Percentiles rank a stretch among this genome's conserved stretches.
Conservation (phyloP, 2,329 filamentous ascomycete species). For the Sordariomycetes sp. region DNA sequence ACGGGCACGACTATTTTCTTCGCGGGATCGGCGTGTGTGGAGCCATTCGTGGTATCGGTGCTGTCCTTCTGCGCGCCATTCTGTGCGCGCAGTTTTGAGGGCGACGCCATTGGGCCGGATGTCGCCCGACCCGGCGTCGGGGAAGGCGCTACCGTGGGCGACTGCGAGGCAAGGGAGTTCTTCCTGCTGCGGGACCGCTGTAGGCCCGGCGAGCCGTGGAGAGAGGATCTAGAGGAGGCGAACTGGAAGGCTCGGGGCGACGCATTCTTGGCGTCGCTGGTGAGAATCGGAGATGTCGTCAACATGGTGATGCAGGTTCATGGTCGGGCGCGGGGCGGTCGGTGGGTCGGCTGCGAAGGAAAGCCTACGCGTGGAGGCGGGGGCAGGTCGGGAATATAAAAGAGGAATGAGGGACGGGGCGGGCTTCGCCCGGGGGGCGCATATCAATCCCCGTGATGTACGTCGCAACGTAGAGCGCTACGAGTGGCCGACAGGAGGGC, state of each 20-base stretch:
- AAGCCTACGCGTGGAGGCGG: neutral
- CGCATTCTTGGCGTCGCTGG: constrained; percentile 35
- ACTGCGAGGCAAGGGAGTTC: neutral
- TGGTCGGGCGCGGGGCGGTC: constrained; percentile 1
- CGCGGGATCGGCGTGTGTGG: neutral
- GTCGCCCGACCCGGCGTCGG: neutral
- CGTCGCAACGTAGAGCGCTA: neutral
- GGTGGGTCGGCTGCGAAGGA: constrained; percentile 4
- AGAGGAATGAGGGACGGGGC: neutral
- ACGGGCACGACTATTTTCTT: neutral
- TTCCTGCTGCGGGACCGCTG: neutral
- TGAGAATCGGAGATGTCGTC: constrained; percentile 43
- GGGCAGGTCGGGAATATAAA: neutral
- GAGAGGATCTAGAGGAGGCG: constrained; percentile 15
- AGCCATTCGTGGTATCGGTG: neutral
- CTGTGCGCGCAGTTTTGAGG: neutral
- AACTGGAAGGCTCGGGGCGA: constrained; percentile 37
- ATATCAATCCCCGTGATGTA: neutral
- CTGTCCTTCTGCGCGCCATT: neutral
- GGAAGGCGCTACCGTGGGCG: neutral
- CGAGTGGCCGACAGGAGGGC: neutral
- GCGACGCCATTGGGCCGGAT: neutral
- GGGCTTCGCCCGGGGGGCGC: neutral
- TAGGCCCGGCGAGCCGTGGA: neutral
- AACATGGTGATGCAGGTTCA: constrained; percentile 34